Evolutionary conservation across 169 alveolate genomes (phyloP), one percentile per base, ranked within the genome.

Genomic region (Plasmodium relictum): DNA sequence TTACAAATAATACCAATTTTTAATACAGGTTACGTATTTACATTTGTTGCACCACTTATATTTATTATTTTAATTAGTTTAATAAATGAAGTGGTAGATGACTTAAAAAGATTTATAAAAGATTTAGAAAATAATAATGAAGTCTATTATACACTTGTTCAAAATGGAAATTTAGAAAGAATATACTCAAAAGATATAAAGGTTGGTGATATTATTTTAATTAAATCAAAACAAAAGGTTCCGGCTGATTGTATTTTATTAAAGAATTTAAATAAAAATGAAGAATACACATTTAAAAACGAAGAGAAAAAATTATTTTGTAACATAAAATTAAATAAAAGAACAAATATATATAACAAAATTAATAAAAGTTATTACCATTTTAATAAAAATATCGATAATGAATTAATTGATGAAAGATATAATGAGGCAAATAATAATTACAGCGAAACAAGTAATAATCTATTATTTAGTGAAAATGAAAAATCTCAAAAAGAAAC

Each of bases 161-260:
- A 58, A 12, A 92, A 92, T 18, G 96, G 95, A 24, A 96, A 95
- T 48, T 88, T 92, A 50, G 94, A 94, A 76, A 88, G 88, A 74
- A 94, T 97, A 39, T 80, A 89, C 18, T 95, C 98, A 26, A 92
- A 95, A 42, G 97, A 95, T 45, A 92, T 98, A 66, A 93, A 95
- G 74, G 98, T 96, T 14, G 99, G 99, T 2, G 96, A 98, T 91
- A 72, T 98, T 22, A 94, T 98, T 37, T 97, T 96, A 94, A 94
- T 98, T 42, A 92, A 94, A 31, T 89, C 92, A 26, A 93, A 97
- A 89, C 98, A 99, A 92, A 93, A 99, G 73, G 98, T 98, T 4
- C 99, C 99, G 3, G 99, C 99, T 7, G 99, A 99, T 92, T 88
- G 98, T 76, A 88, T 99, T 5, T 89, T 98, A 16, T 89, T 98